Base-by-base conservation (phyloP, 176 grass and related monocot species). In the Oryza meyeriana region DNA sequence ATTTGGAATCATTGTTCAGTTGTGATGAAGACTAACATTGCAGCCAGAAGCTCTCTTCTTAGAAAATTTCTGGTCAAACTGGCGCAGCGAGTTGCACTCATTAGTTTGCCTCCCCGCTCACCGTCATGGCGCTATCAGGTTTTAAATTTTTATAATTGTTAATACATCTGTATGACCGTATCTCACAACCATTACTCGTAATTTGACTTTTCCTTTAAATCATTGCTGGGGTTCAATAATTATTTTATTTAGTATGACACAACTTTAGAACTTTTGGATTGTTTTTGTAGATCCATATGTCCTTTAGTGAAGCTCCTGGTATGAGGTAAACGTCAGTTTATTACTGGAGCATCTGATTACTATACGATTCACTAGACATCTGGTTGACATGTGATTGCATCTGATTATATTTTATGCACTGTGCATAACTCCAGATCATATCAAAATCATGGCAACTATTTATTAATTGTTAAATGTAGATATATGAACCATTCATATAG, bases 51-150 rank as follows among this genome's bases (percentile, higher is more conserved):
- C 80, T 64, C 95, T 17, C 94, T 98, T 42, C 95, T 98, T 86
- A 87, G 92, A 71, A 98, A 98, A 89, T 87, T 91, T 79, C 79
- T 94, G 79, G 85, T 98, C 47, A 98, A 98, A 88, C 72, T 98
- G 74, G 83, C 90, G 41, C 95, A 98, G 57, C 84, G 95, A 68
- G 74, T 91, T 81, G 90, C 86, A 57, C 78, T 95, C 79, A 80
- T 91, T 84, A 94, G 84, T 81, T 91, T 98, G 76, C 86, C 95
- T 88, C 95, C 86, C 71, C 84, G 86, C 73, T 65, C 75, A 1
- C 84, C 67, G 69, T 91, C 92, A 80, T 98, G 95, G 95, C 90
- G 57, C 66, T 98, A 93, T 72, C 85, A 88, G 92, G 95, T 98
- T 81, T 78, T 50, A 28, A 72, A 67, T 52, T 14, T 84, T 35